phyloP scores from a whole-genome alignment of 139 green algal species.

The Volvox reticuliferus region DNA sequence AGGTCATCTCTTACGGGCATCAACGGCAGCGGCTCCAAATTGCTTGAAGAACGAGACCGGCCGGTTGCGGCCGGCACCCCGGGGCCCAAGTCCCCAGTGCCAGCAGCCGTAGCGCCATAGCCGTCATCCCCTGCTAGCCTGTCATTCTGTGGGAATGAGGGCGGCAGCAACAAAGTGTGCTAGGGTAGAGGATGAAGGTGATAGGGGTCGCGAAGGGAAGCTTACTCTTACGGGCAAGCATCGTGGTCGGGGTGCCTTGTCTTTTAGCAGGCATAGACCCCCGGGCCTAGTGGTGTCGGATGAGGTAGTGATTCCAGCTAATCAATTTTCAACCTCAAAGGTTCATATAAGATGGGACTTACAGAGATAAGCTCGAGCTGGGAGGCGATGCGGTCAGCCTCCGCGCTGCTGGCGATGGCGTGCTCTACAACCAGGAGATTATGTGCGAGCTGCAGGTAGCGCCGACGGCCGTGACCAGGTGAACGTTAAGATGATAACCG shows the following conservation, averaged over 20 bases:
- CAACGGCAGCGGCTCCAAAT: constrained; percentile 3
- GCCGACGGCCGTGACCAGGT: neutral
- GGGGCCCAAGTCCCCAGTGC: neutral
- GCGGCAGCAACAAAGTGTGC: neutral
- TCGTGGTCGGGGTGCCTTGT: neutral
- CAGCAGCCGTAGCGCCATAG: neutral
- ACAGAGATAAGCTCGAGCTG: constrained; percentile 28
- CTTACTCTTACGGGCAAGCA: neutral
- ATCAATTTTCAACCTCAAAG: no score
- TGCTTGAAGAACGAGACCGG: constrained; percentile 26
- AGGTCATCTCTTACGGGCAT: constrained; percentile 34
- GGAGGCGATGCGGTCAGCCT: neutral
- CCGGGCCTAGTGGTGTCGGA: no score
- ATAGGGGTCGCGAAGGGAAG: neutral
- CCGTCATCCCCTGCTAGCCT: neutral
- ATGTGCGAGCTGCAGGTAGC: constrained; percentile 31
- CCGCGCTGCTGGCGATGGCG: neutral
- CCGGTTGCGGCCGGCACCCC: neutral
- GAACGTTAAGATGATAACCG: neutral
- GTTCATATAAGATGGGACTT: neutral
- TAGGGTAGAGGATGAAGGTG: neutral
- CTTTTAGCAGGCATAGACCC: no score
- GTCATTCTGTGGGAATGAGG: neutral
- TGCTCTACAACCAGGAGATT: constrained; percentile 46
- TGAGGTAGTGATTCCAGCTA: no score